These are phyloP conservation scores for Areca catechu DNA, from an alignment of 176 grass and related monocot genomes.

Conservation along the genomic window DNA sequence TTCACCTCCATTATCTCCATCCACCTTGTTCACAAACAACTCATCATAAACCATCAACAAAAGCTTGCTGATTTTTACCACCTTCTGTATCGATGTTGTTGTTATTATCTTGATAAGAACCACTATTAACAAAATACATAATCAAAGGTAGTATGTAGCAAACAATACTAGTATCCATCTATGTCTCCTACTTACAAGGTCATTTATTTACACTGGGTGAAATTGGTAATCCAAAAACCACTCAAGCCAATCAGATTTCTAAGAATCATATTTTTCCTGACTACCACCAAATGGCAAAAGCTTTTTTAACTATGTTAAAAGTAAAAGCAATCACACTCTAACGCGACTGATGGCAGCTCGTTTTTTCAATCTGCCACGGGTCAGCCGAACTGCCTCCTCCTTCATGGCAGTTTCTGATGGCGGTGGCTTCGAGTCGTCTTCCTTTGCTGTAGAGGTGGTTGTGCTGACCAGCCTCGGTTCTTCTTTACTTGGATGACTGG, in stretches of 20 bases:
- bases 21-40: conserved; percentile 33
- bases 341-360: conserved; percentile 4
- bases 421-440: conserved; percentile 6
- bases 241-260: background rate
- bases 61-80: background rate
- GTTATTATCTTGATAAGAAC: too few relatives aligned
- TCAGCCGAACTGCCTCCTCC: conserved; percentile 18
- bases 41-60: background rate
- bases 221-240: background rate
- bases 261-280: background rate
- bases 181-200: too few relatives aligned
- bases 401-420: conserved; percentile 8
- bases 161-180: too few relatives aligned
- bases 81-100: background rate
- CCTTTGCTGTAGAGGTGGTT: background rate
- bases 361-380: conserved; percentile 19
- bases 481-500: background rate
- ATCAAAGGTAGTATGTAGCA: too few relatives aligned
- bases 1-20: conserved; percentile 45
- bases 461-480: conserved; percentile 6
- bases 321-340: background rate
- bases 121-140: too few relatives aligned
- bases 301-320: background rate
- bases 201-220: too few relatives aligned
- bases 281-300: background rate